Conservation (phyloP, 2,329 filamentous ascomycete genomes). For the Coleophoma cylindrospora region DNA sequence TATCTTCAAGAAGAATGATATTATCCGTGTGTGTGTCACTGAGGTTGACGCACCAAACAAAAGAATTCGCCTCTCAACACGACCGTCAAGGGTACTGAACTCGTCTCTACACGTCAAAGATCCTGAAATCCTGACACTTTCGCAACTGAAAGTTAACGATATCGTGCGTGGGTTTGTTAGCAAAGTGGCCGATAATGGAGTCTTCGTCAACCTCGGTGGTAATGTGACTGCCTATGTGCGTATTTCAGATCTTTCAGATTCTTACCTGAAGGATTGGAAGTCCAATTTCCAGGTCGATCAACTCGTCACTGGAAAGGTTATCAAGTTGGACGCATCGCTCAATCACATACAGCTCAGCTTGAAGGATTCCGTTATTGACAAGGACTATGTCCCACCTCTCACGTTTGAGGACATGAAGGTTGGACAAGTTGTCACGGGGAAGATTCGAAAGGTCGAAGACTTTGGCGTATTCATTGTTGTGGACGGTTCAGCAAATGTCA, state of each 20-base stretch:
- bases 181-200: slow-evolving; percentile 80
- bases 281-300: slow-evolving; percentile 82
- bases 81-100: slow-evolving; percentile 84
- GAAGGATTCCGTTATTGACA: slow-evolving; percentile 78
- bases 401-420: slow-evolving; percentile 71
- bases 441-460: slow-evolving; percentile 87
- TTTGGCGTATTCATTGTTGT: slow-evolving; percentile 93
- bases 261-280: slow-evolving; percentile 94
- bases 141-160: slow-evolving; percentile 72
- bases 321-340: slow-evolving; percentile 61
- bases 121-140: slow-evolving; percentile 65
- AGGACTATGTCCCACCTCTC: slow-evolving; percentile 69
- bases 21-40: slow-evolving; percentile 81
- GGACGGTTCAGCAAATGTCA: slow-evolving; percentile 82
- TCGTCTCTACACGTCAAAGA: slow-evolving; percentile 79
- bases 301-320: slow-evolving; percentile 82
- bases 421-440: slow-evolving; percentile 82
- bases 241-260: slow-evolving; percentile 84
- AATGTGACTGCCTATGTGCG: slow-evolving; percentile 78
- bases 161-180: slow-evolving; percentile 89
- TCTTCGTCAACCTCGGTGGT: slow-evolving; percentile 81
- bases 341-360: slow-evolving; percentile 80
- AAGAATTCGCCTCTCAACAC: slow-evolving; percentile 72
- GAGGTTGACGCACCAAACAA: slow-evolving; percentile 81
- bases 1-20: slow-evolving; percentile 75